phyloP scores from a whole-genome alignment of 345 rosid species.

The Erodium maritimum region DNA sequence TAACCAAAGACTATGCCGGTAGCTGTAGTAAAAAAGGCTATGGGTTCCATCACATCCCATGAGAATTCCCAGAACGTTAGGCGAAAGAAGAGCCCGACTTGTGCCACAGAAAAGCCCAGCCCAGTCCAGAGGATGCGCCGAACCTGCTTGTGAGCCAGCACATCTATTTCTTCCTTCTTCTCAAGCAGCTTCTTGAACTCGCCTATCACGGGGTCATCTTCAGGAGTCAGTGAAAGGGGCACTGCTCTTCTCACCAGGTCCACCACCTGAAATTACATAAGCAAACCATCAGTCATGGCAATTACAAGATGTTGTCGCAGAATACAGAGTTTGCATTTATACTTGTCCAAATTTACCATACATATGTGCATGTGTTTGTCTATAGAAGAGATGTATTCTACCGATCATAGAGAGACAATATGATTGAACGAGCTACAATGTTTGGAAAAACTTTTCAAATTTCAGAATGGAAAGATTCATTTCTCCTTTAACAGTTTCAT shows the following conservation, averaged over 20 bases:
- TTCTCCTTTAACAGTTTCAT: too few relatives aligned
- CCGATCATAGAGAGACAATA: too few relatives aligned
- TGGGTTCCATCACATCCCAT: slow-evolving; percentile 98
- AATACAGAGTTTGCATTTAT: too few relatives aligned
- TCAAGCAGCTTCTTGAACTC: slow-evolving; percentile 59
- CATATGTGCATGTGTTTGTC: too few relatives aligned
- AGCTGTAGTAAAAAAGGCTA: slow-evolving; percentile 67
- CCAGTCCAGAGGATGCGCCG: slow-evolving; percentile 68
- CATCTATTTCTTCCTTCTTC: slow-evolving; percentile 77
- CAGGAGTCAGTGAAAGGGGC: slow-evolving; percentile 57
- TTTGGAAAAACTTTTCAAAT: too few relatives aligned
- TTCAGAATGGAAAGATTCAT: too few relatives aligned
- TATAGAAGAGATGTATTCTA: too few relatives aligned
- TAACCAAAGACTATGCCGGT: slow-evolving; percentile 68
- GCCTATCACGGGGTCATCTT: slow-evolving; percentile 47
- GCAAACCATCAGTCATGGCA: too few relatives aligned
- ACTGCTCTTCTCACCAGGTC: slow-evolving; percentile 71
- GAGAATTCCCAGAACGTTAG: slow-evolving; percentile 97
- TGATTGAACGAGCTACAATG: too few relatives aligned
- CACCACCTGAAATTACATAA: slow-evolving; percentile 66
- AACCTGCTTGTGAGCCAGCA: slow-evolving; percentile 77
- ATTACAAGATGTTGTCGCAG: too few relatives aligned
- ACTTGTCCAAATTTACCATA: too few relatives aligned
- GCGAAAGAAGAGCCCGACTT: slow-evolving; percentile 65
- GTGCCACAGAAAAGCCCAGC: slow-evolving; percentile 45